These are phyloP conservation scores for Geotrichum cucujoidarum DNA, from an alignment of 1,139 yeast genomes.

Conservation along the genomic window DNA sequence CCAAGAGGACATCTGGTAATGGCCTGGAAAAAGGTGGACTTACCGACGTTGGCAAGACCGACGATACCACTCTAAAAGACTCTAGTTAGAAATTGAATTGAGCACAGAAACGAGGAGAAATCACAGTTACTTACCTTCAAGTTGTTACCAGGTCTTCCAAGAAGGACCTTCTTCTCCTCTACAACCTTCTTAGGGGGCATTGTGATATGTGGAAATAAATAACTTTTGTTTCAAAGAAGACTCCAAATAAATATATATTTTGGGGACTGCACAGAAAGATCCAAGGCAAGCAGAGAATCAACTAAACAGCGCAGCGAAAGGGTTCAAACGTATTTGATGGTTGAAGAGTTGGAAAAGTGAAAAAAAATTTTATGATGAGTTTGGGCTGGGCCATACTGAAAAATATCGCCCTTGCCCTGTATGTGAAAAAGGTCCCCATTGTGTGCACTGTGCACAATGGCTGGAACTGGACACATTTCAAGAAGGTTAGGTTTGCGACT, in stretches of 20 bases:
- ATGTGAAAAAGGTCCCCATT: too few species aligned
- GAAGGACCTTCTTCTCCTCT: conserved; percentile 80
- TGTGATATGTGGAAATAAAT: not conserved
- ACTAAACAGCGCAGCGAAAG: not conserved
- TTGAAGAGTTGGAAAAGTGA: not conserved
- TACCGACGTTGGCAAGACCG: conserved; percentile 95
- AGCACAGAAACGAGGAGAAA: not conserved
- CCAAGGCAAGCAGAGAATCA: too few species aligned
- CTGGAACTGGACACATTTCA: not conserved
- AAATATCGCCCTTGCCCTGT: conserved; percentile 5
- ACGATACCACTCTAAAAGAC: conserved; percentile 76
- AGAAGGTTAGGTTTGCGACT: conserved; percentile 21
- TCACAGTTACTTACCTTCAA: conserved; percentile 26
- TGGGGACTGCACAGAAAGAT: too few species aligned
- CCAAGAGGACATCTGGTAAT: conserved; percentile 90
- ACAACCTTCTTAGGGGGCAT: conserved; percentile 97
- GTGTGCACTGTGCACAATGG: too few species aligned
- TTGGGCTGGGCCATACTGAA: not conserved
- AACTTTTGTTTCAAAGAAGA: not conserved
- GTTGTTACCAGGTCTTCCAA: conserved; percentile 94
- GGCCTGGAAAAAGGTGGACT: conserved; percentile 69
- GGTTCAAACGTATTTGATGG: not conserved
- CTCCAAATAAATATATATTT: not conserved
- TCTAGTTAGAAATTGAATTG: not conserved
- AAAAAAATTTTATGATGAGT: not conserved